Evolutionary conservation across 345 rosid species (phyloP).

Genomic region (Murraya koenigii): DNA sequence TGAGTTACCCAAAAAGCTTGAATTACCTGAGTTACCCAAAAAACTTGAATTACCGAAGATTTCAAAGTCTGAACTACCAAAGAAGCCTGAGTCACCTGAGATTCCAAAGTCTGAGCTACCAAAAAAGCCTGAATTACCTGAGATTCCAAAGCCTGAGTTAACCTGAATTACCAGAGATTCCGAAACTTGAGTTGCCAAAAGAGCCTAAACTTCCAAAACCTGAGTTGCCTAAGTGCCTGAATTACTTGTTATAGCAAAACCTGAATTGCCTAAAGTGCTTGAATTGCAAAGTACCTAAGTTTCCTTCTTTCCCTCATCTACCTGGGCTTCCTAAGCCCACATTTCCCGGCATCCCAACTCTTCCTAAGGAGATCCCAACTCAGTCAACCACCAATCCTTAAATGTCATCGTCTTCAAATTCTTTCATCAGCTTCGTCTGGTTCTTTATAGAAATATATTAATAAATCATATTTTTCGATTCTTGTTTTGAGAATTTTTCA

Average conservation of each 20-base stretch:
- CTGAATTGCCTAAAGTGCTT: background rate
- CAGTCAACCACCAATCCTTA: slow-evolving; percentile 11
- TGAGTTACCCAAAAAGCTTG: no score
- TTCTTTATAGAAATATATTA: background rate
- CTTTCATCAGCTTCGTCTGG: background rate
- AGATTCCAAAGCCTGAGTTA: background rate
- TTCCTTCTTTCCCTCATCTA: background rate
- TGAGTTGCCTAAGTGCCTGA: background rate
- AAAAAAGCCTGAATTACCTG: background rate
- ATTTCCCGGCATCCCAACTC: background rate
- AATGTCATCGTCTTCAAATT: background rate
- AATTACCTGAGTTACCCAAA: background rate
- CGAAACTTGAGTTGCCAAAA: background rate
- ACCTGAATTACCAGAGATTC: background rate
- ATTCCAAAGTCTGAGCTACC: background rate
- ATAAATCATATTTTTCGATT: background rate
- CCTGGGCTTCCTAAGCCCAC: background rate
- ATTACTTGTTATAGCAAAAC: background rate
- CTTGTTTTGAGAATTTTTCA: background rate
- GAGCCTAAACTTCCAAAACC: background rate
- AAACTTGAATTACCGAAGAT: background rate
- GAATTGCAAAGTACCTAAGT: background rate
- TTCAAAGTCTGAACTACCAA: background rate
- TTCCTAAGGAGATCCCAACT: slow-evolving; percentile 8
- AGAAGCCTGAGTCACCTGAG: background rate